Conservation (phyloP, 139 green algal genomes). For the Haematococcus sp. region DNA sequence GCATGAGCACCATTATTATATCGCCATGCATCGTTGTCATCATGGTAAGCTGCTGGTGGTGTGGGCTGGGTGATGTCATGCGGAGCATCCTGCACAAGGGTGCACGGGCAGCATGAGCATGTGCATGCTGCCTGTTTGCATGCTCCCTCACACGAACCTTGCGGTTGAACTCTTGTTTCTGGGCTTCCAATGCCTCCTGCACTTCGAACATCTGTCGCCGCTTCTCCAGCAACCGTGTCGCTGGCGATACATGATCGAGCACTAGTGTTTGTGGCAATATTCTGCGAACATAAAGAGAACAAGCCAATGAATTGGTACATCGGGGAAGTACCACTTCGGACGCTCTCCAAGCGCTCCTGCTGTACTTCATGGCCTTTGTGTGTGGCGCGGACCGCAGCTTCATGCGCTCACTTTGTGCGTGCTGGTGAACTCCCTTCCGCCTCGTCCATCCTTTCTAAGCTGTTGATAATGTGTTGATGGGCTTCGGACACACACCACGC, state of each 20-base stretch:
- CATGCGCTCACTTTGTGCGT: no score
- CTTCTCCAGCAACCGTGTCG: conserved; percentile 89
- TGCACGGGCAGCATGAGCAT: neutral
- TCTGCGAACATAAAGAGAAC: neutral
- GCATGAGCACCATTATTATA: no score
- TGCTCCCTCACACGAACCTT: conserved; percentile 34
- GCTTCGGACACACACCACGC: no score
- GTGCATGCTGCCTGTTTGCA: neutral
- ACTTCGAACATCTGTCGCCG: conserved; percentile 92
- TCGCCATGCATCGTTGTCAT: neutral
- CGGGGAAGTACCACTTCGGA: no score
- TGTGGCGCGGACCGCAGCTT: no score
- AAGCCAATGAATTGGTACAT: no score
- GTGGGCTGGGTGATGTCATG: no score
- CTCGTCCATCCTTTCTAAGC: no score
- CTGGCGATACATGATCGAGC: conserved; percentile 83
- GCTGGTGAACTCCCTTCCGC: no score
- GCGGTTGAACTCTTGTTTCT: conserved; percentile 79
- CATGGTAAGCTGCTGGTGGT: neutral
- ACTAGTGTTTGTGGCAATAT: conserved; percentile 61
- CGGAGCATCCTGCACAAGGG: neutral
- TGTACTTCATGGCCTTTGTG: no score
- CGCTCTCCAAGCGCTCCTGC: no score
- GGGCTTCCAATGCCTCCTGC: conserved; percentile 82
- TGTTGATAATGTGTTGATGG: no score